These are phyloP conservation scores for Barbarea vulgaris DNA, from an alignment of 345 rosid genomes.

Conservation along the genomic window DNA sequence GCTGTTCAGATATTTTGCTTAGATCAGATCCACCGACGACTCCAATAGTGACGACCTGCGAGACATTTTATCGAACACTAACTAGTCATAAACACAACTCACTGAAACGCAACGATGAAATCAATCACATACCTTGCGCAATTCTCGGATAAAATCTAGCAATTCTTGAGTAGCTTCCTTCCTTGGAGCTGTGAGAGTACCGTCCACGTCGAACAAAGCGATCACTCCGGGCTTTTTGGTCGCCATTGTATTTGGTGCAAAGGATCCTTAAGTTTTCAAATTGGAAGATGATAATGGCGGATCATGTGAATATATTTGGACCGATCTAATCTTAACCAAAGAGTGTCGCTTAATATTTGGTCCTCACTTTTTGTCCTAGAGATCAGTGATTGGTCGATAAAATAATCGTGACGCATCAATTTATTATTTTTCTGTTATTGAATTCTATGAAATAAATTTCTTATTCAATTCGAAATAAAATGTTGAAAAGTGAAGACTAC, in stretches of 20 bases:
- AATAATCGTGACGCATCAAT: slow-evolving; percentile 18
- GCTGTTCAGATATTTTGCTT: slow-evolving; percentile 89
- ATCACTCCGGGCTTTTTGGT: slow-evolving; percentile 69
- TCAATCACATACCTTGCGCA: slow-evolving; percentile 64
- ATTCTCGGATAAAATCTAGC: slow-evolving; percentile 70
- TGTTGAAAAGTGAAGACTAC: neutral
- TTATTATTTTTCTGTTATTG: neutral
- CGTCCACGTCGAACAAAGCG: slow-evolving; percentile 96
- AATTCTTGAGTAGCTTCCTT: slow-evolving; percentile 60
- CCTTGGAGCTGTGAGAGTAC: slow-evolving; percentile 97
- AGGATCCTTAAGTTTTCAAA: slow-evolving; percentile 5
- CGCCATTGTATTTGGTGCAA: slow-evolving; percentile 43
- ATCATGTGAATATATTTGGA: slow-evolving; percentile 32
- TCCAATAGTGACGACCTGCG: slow-evolving; percentile 82
- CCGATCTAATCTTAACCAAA: slow-evolving; percentile 28
- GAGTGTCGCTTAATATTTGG: slow-evolving; percentile 39
- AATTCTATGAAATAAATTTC: neutral
- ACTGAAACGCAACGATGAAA: neutral
- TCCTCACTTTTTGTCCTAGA: slow-evolving; percentile 34
- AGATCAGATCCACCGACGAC: slow-evolving; percentile 98
- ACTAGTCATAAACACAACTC: slow-evolving; percentile 9
- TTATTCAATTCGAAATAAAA: neutral
- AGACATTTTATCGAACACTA: slow-evolving; percentile 28
- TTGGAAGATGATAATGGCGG: slow-evolving; percentile 31
- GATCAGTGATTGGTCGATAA: slow-evolving; percentile 35